Percentiles rank a stretch among this genome's conserved stretches.
Evolutionary conservation across 1,284 basidiomycete species (phyloP).

Genomic region (Sanghuangporus baumii): DNA sequence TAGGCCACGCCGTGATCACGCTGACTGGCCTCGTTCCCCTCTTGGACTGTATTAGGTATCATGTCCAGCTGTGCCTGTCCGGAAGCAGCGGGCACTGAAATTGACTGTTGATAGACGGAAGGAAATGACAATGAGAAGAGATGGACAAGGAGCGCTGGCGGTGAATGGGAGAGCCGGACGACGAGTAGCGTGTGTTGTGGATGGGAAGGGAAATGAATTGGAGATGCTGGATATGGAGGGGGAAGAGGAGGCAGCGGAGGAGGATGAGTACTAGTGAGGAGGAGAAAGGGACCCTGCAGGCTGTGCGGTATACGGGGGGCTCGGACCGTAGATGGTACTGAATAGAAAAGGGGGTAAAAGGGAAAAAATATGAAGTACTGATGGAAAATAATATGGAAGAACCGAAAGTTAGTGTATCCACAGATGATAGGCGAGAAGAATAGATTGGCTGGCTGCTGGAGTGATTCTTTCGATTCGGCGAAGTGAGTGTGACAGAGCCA

Average conservation of each 20-base stretch:
- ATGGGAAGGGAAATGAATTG: constrained; percentile 50
- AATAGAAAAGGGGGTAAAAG: neutral
- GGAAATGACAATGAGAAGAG: constrained; percentile 28
- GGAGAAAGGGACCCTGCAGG: constrained; percentile 24
- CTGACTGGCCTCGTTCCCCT: constrained; percentile 19
- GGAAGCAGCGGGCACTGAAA: constrained; percentile 47
- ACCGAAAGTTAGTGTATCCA: neutral
- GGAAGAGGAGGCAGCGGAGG: constrained; percentile 47
- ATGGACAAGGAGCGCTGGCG: constrained; percentile 45
- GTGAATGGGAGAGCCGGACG: constrained; percentile 71
- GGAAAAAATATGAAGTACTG: neutral
- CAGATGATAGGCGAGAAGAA: neutral
- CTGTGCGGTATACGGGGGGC: neutral
- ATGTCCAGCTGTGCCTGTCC: constrained; percentile 46
- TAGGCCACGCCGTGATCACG: constrained; percentile 16
- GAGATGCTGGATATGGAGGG: constrained; percentile 77
- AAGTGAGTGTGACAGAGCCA: neutral
- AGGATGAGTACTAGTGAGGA: constrained; percentile 32
- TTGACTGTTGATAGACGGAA: constrained; percentile 3
- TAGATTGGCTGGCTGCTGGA: neutral
- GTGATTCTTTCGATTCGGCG: neutral
- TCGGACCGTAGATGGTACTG: neutral
- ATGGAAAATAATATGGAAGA: constrained; percentile 8
- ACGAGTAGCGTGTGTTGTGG: constrained; percentile 68
- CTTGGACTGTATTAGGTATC: constrained; percentile 35